Evolutionary conservation across 2,329 filamentous ascomycete genomes (phyloP), one percentile per base, ranked within the genome.

Genomic region (Neocatenulostroma microsporum): DNA sequence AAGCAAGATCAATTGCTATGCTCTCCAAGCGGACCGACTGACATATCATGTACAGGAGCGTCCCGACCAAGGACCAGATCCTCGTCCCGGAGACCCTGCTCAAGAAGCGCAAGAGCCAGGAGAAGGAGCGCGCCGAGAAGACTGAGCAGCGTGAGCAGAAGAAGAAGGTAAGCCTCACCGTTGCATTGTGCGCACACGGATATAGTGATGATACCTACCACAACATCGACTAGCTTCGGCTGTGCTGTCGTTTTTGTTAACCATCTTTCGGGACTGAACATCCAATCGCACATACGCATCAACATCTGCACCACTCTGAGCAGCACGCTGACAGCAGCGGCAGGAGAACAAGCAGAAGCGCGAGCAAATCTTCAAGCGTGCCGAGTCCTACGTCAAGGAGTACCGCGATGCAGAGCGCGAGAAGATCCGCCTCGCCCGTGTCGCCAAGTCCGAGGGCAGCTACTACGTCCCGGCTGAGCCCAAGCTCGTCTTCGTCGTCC

Each of bases 91-190:
- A 98, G 85, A 98, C 91, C 61, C 85, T 98, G 63, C 80, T 98
- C 70, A 98, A 98, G 84, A 98, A 98, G 86, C 85, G 91, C 76
- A 98, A 98, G 87, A 86, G 80, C 69, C 89, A 95, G 75, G 91
- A 98, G 81, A 94, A 95, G 81, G 87, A 88, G 67, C 84, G 88
- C 68, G 88, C 91, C 68, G 84, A 89, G 72, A 82, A 81, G 66
- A 69, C 76, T 56, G 47, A 52, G 46, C 42, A 55, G 44, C 55
- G 55, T 33, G 55, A 58, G 43, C 76, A 83, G 53, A 77, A 87
- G 70, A 84, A 94, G 77, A 84, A 80, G 76, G 91, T 96, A 68
- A 67, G 85, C 78, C 36, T n/a, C n/a, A n/a, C n/a, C n/a, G n/a
- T n/a, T n/a, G n/a, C n/a, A n/a, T n/a, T n/a, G n/a, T 43, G 42